Evolutionary conservation across 352 stramenopile species (phyloP).

Genomic region (Pythium aquatile): DNA sequence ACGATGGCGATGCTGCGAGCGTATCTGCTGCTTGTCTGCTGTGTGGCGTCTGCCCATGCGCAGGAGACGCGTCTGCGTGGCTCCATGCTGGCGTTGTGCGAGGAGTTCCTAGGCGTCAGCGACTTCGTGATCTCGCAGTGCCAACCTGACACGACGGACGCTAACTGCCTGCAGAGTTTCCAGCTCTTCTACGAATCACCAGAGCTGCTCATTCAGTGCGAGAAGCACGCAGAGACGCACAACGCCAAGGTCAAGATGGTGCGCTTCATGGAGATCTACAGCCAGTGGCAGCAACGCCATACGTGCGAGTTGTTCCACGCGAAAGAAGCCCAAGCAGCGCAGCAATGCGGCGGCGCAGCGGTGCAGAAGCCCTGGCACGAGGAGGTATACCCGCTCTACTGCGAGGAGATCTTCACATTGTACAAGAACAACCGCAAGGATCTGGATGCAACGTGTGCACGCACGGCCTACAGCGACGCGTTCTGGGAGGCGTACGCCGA

Average conservation of each 20-base stretch:
- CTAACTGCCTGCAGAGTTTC: constrained; percentile 49
- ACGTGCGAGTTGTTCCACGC: constrained; percentile 51
- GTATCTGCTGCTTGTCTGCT: background rate
- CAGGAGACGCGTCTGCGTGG: constrained; percentile 3
- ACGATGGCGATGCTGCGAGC: background rate
- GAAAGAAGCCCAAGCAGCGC: constrained; percentile 46
- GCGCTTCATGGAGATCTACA: constrained; percentile 44
- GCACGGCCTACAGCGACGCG: constrained; percentile 40
- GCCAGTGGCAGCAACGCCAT: constrained; percentile 42
- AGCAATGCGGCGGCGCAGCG: constrained; percentile 38
- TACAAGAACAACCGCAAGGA: constrained; percentile 46
- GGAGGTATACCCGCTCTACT: constrained; percentile 52
- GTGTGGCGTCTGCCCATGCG: background rate
- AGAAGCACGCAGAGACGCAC: constrained; percentile 18
- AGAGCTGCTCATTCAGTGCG: constrained; percentile 39
- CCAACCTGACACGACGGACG: constrained; percentile 16
- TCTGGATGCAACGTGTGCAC: constrained; percentile 42
- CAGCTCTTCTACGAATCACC: constrained; percentile 47
- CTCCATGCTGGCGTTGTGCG: constrained; percentile 30
- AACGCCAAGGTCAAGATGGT: constrained; percentile 18
- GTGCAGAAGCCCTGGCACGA: constrained; percentile 47
- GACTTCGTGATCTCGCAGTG: constrained; percentile 42
- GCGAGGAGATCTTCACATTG: constrained; percentile 51
- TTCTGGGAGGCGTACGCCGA: constrained; percentile 67
- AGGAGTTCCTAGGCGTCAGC: constrained; percentile 41